Conservation (phyloP, 2,329 filamentous ascomycete genomes). For the Colletotrichum cordylinicola region DNA sequence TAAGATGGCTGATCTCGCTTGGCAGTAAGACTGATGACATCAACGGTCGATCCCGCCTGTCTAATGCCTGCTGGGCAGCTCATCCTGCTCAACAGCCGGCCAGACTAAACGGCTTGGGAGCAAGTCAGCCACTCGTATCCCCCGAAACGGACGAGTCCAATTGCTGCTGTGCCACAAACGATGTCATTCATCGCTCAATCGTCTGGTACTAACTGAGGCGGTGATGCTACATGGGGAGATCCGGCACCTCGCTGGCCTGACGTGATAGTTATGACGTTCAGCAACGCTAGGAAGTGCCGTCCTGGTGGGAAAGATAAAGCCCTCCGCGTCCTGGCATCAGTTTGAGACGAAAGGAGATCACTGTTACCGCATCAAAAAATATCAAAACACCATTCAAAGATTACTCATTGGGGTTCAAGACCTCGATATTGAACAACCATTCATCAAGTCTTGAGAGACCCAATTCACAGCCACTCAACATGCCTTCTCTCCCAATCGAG, state of each 20-base stretch:
- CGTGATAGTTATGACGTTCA: background rate
- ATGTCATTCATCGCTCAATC: conserved; percentile 6
- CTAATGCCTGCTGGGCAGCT: background rate
- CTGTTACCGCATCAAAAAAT: background rate
- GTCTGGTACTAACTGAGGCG: background rate
- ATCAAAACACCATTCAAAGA: background rate
- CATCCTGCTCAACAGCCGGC: background rate
- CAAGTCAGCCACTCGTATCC: background rate
- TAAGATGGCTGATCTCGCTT: conserved; percentile 3
- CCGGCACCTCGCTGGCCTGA: background rate
- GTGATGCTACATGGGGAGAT: background rate
- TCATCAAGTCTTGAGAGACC: background rate
- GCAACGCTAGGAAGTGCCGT: background rate
- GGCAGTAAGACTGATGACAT: conserved; percentile 18
- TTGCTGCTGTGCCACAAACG: conserved; percentile 4
- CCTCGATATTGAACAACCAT: background rate
- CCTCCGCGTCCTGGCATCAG: background rate
- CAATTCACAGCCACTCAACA: background rate
- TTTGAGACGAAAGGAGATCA: background rate
- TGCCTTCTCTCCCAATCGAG: conserved; percentile 3
- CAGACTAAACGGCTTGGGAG: background rate
- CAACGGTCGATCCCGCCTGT: conserved; percentile 1
- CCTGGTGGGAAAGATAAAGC: background rate
- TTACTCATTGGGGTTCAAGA: background rate
- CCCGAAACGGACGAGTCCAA: background rate